Evolutionary conservation across 176 grass and related monocot species (phyloP), one percentile per base, ranked within the genome.

Genomic region (Secale cereale): DNA sequence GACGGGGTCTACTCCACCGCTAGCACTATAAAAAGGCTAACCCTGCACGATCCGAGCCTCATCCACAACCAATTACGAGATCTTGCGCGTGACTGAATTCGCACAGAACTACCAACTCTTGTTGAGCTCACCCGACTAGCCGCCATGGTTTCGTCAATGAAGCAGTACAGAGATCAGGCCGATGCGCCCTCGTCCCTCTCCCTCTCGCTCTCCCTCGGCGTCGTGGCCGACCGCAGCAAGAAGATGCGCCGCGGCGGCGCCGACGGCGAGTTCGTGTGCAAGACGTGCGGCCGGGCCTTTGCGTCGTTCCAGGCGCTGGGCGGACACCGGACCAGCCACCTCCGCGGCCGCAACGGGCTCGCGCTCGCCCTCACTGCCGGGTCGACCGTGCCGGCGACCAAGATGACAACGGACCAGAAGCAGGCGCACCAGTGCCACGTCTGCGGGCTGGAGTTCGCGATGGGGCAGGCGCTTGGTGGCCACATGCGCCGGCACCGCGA

Each of bases 401-500:
- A 54, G 71, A 75, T 68, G 79, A 3, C 7, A 3, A 16, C n/a
- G 1, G 4, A 22, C 1, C 57, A 29, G 50, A 7, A 28, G 22
- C 8, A 27, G 39, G 39, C 0, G 3, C 87, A 85, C 59, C 48
- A 16, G 70, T 94, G 93, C 75, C 60, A 89, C 31, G 30, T 94
- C 75, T 92, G 93, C 52, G 88, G 90, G 0, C 39, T 77, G 0
- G 88, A 32, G 6, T 95, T 95, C 85, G 74, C 84, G 54, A 87
- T 75, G 78, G 93, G 87, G 0, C 93, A 94, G 68, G 93, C 90
- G 33, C 81, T 94, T 29, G 93, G 93, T 0, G 92, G 92, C 0
- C 92, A 94, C 92, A 94, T 94, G 92, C 64, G 92, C 0, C 81
- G 90, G 0, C 92, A 94, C 82, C 79, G 84, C 15, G 87, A 86